Conservation (phyloP, 23 red algal species). For the Gracilaria caudata region DNA sequence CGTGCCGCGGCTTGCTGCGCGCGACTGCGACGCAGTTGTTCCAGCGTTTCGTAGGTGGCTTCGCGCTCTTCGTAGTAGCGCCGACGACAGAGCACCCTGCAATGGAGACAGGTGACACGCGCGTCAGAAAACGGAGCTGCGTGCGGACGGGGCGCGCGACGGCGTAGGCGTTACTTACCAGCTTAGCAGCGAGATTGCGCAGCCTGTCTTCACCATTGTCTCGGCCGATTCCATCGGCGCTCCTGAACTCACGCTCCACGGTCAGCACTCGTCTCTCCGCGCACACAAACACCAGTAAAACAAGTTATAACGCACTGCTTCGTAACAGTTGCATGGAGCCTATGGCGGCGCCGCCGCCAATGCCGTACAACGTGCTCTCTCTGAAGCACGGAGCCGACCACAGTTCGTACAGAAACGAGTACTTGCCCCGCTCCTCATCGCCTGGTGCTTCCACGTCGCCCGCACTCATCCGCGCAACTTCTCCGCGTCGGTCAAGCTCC, state of each 20-base stretch:
- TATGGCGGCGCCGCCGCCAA: constrained; percentile 52
- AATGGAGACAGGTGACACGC: background rate
- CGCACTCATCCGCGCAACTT: background rate
- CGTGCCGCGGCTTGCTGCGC: background rate
- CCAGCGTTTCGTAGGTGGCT: constrained; percentile 42
- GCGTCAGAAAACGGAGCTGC: background rate
- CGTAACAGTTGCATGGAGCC: constrained; percentile 31
- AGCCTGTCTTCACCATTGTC: constrained; percentile 68
- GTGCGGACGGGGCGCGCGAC: no score
- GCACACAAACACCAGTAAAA: background rate
- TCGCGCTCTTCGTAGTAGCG: constrained; percentile 55
- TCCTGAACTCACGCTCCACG: background rate
- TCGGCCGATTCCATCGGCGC: constrained; percentile 34
- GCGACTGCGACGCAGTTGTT: background rate
- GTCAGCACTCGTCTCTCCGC: no score
- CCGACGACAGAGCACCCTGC: constrained; percentile 53
- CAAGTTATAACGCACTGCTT: background rate
- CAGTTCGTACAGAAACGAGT: constrained; percentile 49
- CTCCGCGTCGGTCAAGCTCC: background rate
- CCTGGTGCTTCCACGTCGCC: background rate
- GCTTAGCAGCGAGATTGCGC: constrained; percentile 39
- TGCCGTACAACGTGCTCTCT: constrained; percentile 16
- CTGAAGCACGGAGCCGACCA: constrained; percentile 57
- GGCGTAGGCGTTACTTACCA: no score
- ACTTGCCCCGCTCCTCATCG: background rate